Percentiles rank a stretch among this genome's conserved stretches.
phyloP scores from a whole-genome alignment of 352 stramenopile genomes.

The Chrysophaeum taylorii region DNA sequence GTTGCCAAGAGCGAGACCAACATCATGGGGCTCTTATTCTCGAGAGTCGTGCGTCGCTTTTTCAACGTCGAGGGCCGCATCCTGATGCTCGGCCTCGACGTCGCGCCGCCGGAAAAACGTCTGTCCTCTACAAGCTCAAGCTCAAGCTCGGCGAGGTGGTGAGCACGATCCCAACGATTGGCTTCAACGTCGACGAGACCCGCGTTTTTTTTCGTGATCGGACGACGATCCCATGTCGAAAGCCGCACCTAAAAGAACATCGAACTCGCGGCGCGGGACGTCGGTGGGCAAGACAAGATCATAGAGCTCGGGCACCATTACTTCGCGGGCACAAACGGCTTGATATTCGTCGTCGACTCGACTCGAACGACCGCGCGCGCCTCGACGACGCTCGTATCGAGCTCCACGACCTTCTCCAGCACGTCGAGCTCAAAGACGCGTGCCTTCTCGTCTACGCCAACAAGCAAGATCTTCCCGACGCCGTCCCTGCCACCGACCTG shows the following conservation, averaged over 20 bases:
- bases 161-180: constrained; percentile 63
- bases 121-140: constrained; percentile 65
- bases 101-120: constrained; percentile 50
- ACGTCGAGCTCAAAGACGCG: constrained; percentile 23
- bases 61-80: too few relatives aligned
- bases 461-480: constrained; percentile 39
- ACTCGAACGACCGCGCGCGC: constrained; percentile 41
- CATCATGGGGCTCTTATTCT: too few relatives aligned
- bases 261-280: constrained; percentile 66
- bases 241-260: constrained; percentile 36
- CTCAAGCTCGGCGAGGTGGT: constrained; percentile 60
- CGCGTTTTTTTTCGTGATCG: too few relatives aligned
- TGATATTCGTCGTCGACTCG: constrained; percentile 71
- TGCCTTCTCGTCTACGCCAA: constrained; percentile 46
- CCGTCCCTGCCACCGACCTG: constrained; percentile 25
- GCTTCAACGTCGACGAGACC: constrained; percentile 99
- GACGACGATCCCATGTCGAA: too few relatives aligned
- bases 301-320: constrained; percentile 60
- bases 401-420: constrained; percentile 29
- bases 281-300: constrained; percentile 60
- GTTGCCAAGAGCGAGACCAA: too few relatives aligned
- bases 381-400: constrained; percentile 37
- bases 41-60: too few relatives aligned
- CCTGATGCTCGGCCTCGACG: constrained; percentile 66
- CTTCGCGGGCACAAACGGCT: constrained; percentile 44